A percentile compares a stretch with the other conserved stretches of the same genome.
Evolutionary conservation across 768 basidiomycete species (phyloP).

Genomic region (Tremella mesenterica): DNA sequence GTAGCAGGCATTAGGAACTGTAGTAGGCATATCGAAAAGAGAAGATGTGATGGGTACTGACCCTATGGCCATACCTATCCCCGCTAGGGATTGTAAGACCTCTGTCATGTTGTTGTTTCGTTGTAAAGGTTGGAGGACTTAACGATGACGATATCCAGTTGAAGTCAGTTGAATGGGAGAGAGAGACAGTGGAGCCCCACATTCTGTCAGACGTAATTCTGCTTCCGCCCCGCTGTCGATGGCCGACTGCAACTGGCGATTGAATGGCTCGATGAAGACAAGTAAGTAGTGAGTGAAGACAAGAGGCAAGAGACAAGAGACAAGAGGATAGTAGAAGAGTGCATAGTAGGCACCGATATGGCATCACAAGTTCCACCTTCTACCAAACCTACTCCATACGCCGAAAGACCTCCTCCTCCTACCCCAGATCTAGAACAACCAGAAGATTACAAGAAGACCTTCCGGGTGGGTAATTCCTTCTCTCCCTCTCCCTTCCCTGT

Average conservation of each 20-base stretch:
- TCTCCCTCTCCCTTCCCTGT: neutral
- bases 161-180: neutral
- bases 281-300: too few species aligned
- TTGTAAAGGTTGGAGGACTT: neutral
- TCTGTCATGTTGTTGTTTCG: constrained; percentile 5
- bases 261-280: too few species aligned
- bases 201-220: too few species aligned
- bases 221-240: too few species aligned
- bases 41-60: constrained; percentile 2
- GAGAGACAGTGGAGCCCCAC: constrained; percentile 5
- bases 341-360: too few species aligned
- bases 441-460: constrained; percentile 40
- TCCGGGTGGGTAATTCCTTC: constrained; percentile 23
- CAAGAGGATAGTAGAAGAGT: too few species aligned
- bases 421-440: constrained; percentile 28
- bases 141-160: neutral
- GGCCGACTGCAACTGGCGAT: too few species aligned
- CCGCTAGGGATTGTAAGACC: constrained; percentile 16
- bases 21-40: neutral
- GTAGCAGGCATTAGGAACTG: too few species aligned
- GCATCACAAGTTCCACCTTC: constrained; percentile 40
- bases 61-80: constrained; percentile 33
- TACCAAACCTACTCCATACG: constrained; percentile 20
- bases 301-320: too few species aligned
- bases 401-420: constrained; percentile 25